Percentiles rank a stretch among this genome's conserved stretches.
Conservation (phyloP, 106 monocot species). For the Iris macrosiphon region DNA sequence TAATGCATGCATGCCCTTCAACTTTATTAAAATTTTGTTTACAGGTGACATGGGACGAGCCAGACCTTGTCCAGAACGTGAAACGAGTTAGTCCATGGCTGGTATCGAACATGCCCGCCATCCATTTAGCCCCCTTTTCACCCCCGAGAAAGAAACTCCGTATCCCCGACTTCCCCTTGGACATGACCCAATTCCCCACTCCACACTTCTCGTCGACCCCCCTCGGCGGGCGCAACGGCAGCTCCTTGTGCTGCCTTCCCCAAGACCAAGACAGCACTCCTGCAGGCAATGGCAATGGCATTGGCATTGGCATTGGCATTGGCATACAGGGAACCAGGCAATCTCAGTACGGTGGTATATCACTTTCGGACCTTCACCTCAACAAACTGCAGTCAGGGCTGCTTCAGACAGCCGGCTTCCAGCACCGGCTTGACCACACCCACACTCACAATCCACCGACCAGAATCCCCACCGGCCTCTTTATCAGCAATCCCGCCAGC, state of each 20-base stretch:
- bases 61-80: constrained; percentile 72
- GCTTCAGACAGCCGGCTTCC: constrained; percentile 25
- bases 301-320: no score
- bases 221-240: constrained; percentile 41
- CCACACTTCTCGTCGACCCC: constrained; percentile 31
- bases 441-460: constrained; percentile 5
- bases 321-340: constrained; percentile 87
- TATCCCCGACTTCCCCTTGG: constrained; percentile 37
- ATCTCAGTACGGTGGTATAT: constrained; percentile 56
- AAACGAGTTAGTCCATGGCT: constrained; percentile 73
- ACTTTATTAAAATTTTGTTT: not conserved
- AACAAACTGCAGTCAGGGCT: constrained; percentile 44
- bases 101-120: constrained; percentile 47
- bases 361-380: constrained; percentile 44
- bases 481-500: constrained; percentile 15
- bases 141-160: constrained; percentile 52
- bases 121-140: constrained; percentile 44
- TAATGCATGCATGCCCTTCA: not conserved
- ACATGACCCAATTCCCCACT: constrained; percentile 32
- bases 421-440: constrained; percentile 16
- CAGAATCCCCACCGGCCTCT: constrained; percentile 31
- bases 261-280: constrained; percentile 46
- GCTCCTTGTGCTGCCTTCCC: constrained; percentile 38
- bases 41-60: constrained; percentile 85
- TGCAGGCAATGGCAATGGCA: no score